Evolutionary conservation across 257 asterid genomes (phyloP).

Genomic region (Solanum bulbocastanum): DNA sequence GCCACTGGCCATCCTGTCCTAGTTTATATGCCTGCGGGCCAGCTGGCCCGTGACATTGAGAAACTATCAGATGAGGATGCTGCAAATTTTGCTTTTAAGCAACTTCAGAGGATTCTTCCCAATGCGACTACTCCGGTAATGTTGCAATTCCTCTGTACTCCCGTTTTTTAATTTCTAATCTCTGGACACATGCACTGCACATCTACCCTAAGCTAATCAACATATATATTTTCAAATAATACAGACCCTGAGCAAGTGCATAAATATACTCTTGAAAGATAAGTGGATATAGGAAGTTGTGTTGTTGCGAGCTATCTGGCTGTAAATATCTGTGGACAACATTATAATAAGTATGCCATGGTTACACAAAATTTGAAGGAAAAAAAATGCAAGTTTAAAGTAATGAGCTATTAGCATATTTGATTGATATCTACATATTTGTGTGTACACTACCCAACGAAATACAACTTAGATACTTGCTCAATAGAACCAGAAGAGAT

Average conservation of each 20-base stretch:
- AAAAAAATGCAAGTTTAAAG: neutral
- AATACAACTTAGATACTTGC: neutral
- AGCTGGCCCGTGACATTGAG: constrained; percentile 83
- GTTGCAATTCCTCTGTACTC: neutral
- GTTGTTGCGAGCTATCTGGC: too few relatives aligned
- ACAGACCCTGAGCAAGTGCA: neutral
- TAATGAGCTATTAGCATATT: neutral
- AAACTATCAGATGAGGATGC: constrained; percentile 86
- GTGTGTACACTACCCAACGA: neutral
- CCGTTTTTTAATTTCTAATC: neutral
- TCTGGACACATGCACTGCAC: neutral
- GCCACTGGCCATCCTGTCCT: constrained; percentile 90
- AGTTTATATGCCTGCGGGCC: constrained; percentile 96
- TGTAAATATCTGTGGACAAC: too few relatives aligned
- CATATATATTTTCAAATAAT: neutral
- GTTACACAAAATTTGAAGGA: neutral
- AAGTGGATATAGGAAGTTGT: too few relatives aligned
- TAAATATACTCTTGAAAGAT: too few relatives aligned
- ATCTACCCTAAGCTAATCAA: neutral
- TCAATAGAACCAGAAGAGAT: neutral
- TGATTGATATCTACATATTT: neutral
- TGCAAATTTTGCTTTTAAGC: constrained; percentile 68
- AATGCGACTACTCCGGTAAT: constrained; percentile 78
- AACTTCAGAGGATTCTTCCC: constrained; percentile 77
- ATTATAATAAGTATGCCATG: neutral